A percentile compares a stretch with the other conserved stretches of the same genome.
Evolutionary conservation across 768 basidiomycete species (phyloP).

Genomic region (Calocybe cyanea): DNA sequence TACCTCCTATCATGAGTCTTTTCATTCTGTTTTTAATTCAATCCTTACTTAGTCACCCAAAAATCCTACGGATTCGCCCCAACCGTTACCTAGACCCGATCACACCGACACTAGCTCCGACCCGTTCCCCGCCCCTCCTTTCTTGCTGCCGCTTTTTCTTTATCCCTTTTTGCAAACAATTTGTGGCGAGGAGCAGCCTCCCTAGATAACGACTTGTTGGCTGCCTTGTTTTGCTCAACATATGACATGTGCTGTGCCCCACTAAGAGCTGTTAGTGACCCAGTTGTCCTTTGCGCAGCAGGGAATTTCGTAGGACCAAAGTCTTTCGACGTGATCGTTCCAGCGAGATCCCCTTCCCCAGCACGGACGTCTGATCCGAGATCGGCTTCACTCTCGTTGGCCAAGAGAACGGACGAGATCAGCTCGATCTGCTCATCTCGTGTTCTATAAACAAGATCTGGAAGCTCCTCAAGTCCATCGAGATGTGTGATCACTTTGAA

Average conservation of each 20-base stretch:
- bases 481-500: constrained; percentile 99
- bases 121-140: constrained; percentile 36
- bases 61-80: background rate
- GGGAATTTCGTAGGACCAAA: constrained; percentile 77
- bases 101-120: constrained; percentile 17
- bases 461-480: constrained; percentile 82
- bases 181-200: constrained; percentile 62
- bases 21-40: too few species aligned
- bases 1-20: constrained; percentile 11
- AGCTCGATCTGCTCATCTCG: constrained; percentile 95
- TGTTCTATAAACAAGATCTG: constrained; percentile 88
- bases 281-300: constrained; percentile 70
- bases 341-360: constrained; percentile 82
- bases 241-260: constrained; percentile 93
- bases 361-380: constrained; percentile 79
- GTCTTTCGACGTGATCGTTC: constrained; percentile 83
- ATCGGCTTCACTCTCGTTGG: constrained; percentile 88
- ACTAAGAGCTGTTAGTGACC: constrained; percentile 78
- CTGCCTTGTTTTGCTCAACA: constrained; percentile 87
- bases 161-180: constrained; percentile 80
- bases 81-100: constrained; percentile 9
- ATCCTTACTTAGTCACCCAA: too few species aligned
- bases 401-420: constrained; percentile 86
- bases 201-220: constrained; percentile 74
- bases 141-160: constrained; percentile 56